Evolutionary conservation across 106 monocot species (phyloP), one percentile per base, ranked within the genome.

Genomic region (Amphibolis antarctica): DNA sequence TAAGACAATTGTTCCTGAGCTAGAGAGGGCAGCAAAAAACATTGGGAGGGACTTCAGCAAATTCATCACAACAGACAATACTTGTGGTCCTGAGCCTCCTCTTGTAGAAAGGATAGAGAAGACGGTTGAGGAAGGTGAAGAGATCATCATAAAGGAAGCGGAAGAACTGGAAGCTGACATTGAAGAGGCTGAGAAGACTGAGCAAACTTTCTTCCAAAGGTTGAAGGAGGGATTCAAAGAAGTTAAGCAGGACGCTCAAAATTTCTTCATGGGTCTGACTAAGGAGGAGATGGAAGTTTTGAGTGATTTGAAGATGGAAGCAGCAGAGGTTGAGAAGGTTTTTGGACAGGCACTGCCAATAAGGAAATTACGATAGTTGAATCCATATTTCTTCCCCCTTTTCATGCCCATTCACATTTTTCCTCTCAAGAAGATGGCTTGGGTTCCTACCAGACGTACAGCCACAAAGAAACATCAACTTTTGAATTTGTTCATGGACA

Each of bases 91-190:
- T 15, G 93, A 93, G 53, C 88, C 89, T 13, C 93, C 93, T 24
- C 79, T 93, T 4, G 89, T 81, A 0, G 86, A 93, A 66, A 82
- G 93, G 62, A 27, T 93, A 19, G 93, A 93, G 69, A 93, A 76
- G 59, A 93, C 93, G 0, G 93, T 93, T 25, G 93, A 93, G 53
- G 83, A 78, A 66, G 93, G 93, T 12, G 93, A 93, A 74, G 83
- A 79, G 72, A 86, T 76, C 0, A 79, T 89, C 30, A 70, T 93
- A n/a, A 88, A 77, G 59, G 93, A 93, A 67, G 93, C 89, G 1
- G 83, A 85, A 49, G 78, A 75, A 65, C 14, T 63, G 0, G 65
- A 65, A 31, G 51, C 17, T 0, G 55, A 55, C 2, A 88, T 89
- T 1, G 78, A 78, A 56, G 74, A 77, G 69, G 73, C 85, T 0